Base-by-base conservation (phyloP, 192 early-diverging fungal species). In the Coemansia umbellata region DNA sequence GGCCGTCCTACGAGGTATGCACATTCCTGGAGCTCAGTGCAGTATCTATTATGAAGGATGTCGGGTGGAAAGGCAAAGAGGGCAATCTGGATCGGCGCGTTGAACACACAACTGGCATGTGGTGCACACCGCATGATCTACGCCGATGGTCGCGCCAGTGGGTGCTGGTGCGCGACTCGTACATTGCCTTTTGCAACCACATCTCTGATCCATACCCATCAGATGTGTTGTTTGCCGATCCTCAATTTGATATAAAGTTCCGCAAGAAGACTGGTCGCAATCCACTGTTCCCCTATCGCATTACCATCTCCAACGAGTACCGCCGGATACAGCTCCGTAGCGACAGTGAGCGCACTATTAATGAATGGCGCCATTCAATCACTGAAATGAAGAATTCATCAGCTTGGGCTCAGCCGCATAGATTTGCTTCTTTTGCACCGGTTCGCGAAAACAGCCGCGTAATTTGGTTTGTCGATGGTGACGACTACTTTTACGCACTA, bases 41-140 rank as follows among this genome's bases (percentile, higher is more conserved):
- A 11, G 79, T 87, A 31, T 85, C 83, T 15, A 80, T 91, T 37
- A 81, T 82, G 30, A 86, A 81, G 53, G 86, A 88, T 40, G 86
- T 88, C 71, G 85, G 88, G 0, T 91, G 89, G 89, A 91, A 91
- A 55, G 89, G 89, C 35, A 91, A 91, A 47, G 89, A 91, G 54
- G 86, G 84, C 10, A 84, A 84, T 45, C 57, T 89, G 47, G 85
- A 85, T 37, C 80, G 82, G 19, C 83, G 81, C 22, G 69, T 83
- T 21, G 82, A 84, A 37, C 79, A 80, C 52, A 76, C 69, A 8
- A 63, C 50, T 4, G 77, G 67, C 6, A 58, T 71, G 21, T 76
- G 80, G 57, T 64, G 63, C 55, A 77, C 65, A 53, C 60, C 60
- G 47, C 78, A 57, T 47, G 76, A 73, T 28, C 55, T 68, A 32